phyloP scores from a whole-genome alignment of 176 grass and related monocot species.

The Pontederia crassipes region DNA sequence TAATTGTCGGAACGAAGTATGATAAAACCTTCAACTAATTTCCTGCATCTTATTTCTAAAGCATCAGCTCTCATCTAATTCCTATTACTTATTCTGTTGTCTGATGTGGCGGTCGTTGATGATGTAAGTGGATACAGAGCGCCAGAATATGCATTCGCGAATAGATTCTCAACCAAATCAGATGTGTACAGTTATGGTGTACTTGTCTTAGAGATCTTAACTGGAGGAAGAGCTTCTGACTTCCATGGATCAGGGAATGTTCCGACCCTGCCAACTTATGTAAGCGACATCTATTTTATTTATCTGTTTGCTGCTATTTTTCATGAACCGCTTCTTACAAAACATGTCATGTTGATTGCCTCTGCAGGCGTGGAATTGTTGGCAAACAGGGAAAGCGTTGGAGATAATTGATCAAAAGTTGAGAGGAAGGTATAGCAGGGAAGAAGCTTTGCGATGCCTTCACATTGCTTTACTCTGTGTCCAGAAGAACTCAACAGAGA shows the following conservation, averaged over 20 bases:
- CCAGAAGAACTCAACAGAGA: conserved; percentile 4
- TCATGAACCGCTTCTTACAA: neutral
- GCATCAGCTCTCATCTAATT: neutral
- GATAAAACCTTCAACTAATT: neutral
- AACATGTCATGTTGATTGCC: neutral
- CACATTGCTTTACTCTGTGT: conserved; percentile 19
- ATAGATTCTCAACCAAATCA: conserved; percentile 17
- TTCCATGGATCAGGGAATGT: neutral
- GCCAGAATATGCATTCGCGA: conserved; percentile 20
- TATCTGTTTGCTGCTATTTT: neutral
- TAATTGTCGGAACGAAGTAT: conserved; percentile 19
- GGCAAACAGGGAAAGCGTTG: conserved; percentile 4
- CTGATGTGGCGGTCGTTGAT: neutral
- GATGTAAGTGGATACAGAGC: conserved; percentile 20
- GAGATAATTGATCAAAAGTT: conserved; percentile 11
- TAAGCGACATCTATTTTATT: neutral
- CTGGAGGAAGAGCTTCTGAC: conserved; percentile 7
- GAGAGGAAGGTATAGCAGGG: conserved; percentile 4
- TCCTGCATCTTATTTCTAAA: neutral
- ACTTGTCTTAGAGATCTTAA: conserved; percentile 21
- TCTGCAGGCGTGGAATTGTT: conserved; percentile 14
- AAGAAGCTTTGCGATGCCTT: conserved; percentile 19
- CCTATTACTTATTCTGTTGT: neutral
- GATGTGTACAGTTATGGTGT: conserved; percentile 24
- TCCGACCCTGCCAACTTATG: conserved; percentile 7